Percentiles rank a stretch among this genome's conserved stretches.
Evolutionary conservation across 106 monocot genomes (phyloP).

Genomic region (Narthecium ossifragum): DNA sequence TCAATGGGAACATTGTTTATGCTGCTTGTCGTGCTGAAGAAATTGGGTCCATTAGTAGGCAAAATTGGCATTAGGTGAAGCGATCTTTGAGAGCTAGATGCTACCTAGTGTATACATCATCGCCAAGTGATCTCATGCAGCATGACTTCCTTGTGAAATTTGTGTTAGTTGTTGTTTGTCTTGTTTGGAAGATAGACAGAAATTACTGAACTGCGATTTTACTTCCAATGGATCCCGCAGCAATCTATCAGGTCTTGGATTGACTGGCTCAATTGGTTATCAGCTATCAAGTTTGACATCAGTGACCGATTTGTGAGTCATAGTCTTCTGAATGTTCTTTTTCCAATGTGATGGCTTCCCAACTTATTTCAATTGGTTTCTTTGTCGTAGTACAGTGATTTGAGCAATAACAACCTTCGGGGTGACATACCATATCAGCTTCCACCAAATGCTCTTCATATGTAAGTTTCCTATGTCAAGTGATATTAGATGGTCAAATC

Average conservation of each 20-base stretch:
- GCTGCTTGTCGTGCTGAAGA: too few species aligned
- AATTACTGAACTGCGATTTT: conserved; percentile 6
- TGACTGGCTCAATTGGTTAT: conserved; percentile 83
- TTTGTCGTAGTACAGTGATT: conserved; percentile 83
- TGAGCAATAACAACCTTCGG: conserved; percentile 91
- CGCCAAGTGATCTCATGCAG: background rate
- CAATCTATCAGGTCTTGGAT: conserved; percentile 62
- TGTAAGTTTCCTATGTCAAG: too few species aligned
- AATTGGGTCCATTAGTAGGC: too few species aligned
- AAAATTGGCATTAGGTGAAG: too few species aligned
- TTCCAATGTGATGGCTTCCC: conserved; percentile 13
- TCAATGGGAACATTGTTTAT: too few species aligned
- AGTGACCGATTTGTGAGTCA: conserved; percentile 83
- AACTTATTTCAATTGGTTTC: conserved; percentile 34
- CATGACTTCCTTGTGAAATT: background rate
- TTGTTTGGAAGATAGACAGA: background rate
- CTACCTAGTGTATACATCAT: too few species aligned
- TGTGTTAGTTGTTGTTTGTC: background rate
- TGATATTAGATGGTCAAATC: too few species aligned
- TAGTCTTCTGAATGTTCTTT: conserved; percentile 2
- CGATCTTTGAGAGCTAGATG: too few species aligned
- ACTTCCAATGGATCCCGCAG: conserved; percentile 34
- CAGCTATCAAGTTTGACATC: conserved; percentile 91
- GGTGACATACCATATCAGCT: conserved; percentile 97
- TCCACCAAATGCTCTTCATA: conserved; percentile 69